These are phyloP conservation scores for Botryotinia globosa DNA, from an alignment of 2,329 filamentous ascomycete species.

Conservation along the genomic window DNA sequence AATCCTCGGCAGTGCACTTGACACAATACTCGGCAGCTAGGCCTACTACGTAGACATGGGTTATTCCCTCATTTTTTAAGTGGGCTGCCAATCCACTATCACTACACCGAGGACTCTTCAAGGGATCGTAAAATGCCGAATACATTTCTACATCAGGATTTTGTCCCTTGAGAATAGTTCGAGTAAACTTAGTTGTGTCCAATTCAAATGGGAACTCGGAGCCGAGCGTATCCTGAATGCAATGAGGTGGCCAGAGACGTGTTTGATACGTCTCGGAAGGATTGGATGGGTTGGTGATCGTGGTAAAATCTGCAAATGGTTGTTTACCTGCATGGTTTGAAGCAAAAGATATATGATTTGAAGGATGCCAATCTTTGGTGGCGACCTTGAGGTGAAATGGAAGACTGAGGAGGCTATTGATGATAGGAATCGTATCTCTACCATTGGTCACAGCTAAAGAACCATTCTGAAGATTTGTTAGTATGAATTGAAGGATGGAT, in stretches of 20 bases:
- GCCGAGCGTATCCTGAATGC: conserved; percentile 71
- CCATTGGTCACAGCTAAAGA: conserved; percentile 77
- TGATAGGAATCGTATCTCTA: conserved; percentile 62
- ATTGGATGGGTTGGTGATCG: conserved; percentile 65
- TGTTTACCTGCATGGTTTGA: conserved; percentile 66
- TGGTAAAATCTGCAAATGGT: conserved; percentile 64
- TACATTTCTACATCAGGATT: conserved; percentile 84
- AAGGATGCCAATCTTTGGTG: conserved; percentile 90
- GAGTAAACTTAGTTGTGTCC: conserved; percentile 56
- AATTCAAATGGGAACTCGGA: conserved; percentile 73
- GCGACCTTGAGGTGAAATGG: conserved; percentile 74
- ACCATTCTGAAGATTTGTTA: conserved; percentile 58
- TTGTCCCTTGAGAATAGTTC: conserved; percentile 74
- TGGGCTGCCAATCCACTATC: conserved; percentile 61
- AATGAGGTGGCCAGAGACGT: conserved; percentile 87
- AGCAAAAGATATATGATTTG: conserved; percentile 83
- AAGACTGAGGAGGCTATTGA: conserved; percentile 72
- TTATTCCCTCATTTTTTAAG: conserved; percentile 58
- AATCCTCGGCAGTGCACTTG: conserved; percentile 74
- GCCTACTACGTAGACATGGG: conserved; percentile 82
- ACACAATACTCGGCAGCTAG: conserved; percentile 91
- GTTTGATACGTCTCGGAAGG: conserved; percentile 60
- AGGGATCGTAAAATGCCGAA: conserved; percentile 82
- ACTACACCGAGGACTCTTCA: conserved; percentile 56
- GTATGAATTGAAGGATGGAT: background rate